These are phyloP conservation scores for Sporothrix pseudoabietina DNA, from an alignment of 2,329 filamentous ascomycete genomes.

Conservation along the genomic window DNA sequence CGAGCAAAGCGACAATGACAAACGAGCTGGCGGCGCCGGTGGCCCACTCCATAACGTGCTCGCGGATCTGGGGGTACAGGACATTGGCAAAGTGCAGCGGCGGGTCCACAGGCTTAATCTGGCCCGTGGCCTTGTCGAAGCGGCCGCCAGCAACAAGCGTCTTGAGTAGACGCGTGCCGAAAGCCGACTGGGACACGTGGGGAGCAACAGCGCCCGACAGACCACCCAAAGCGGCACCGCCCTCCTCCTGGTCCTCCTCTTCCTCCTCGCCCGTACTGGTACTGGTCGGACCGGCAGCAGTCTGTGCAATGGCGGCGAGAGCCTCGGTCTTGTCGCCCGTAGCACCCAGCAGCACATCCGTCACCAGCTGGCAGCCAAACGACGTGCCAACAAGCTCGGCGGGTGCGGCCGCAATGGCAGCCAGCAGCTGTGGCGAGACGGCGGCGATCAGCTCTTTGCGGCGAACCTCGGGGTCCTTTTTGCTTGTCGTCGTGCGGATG, in stretches of 20 bases:
- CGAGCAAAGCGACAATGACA: slow-evolving; percentile 78
- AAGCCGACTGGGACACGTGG: slow-evolving; percentile 64
- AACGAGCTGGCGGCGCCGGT: slow-evolving; percentile 78
- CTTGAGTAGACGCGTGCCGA: slow-evolving; percentile 83
- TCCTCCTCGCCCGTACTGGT: slow-evolving; percentile 47
- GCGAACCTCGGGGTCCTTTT: slow-evolving; percentile 81
- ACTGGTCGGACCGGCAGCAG: slow-evolving; percentile 59
- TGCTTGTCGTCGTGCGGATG: slow-evolving; percentile 81
- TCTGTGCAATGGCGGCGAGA: slow-evolving; percentile 67
- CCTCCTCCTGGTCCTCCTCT: slow-evolving; percentile 48
- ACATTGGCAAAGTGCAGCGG: slow-evolving; percentile 77
- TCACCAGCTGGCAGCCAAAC: slow-evolving; percentile 84
- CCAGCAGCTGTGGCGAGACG: slow-evolving; percentile 73
- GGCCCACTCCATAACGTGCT: slow-evolving; percentile 78
- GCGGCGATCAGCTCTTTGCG: slow-evolving; percentile 74
- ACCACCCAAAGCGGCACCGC: slow-evolving; percentile 45
- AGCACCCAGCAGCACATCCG: slow-evolving; percentile 76
- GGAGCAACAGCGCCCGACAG: slow-evolving; percentile 42
- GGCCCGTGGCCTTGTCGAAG: slow-evolving; percentile 75
- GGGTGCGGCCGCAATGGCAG: slow-evolving; percentile 69
- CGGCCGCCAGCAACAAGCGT: slow-evolving; percentile 85
- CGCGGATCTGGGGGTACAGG: slow-evolving; percentile 80
- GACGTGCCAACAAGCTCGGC: slow-evolving; percentile 69
- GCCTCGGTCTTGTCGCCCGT: slow-evolving; percentile 76
- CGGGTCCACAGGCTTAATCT: slow-evolving; percentile 70